A percentile compares a stretch with the other conserved stretches of the same genome.
phyloP scores from a whole-genome alignment of 1,284 basidiomycete species.

The Ganoderma sinense region DNA sequence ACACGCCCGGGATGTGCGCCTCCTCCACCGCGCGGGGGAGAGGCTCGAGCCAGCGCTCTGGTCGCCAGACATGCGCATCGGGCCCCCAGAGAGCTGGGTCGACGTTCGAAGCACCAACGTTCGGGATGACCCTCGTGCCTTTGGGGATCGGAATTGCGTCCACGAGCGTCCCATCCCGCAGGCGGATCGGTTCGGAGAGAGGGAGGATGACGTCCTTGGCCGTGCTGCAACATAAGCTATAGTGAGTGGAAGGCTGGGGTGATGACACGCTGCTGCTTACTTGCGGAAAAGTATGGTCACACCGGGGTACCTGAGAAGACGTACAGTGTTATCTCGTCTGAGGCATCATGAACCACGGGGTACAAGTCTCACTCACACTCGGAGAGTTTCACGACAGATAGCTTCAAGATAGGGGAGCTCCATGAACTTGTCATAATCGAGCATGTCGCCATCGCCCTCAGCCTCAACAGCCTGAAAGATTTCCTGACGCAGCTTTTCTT shows the following conservation, averaged over 20 bases:
- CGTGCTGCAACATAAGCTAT: background rate
- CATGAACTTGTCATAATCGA: conserved; percentile 33
- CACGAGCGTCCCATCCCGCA: conserved; percentile 23
- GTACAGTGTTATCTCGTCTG: background rate
- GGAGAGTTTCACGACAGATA: conserved; percentile 35
- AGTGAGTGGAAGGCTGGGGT: background rate
- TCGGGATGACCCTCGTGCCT: conserved; percentile 21
- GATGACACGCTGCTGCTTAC: conserved; percentile 6
- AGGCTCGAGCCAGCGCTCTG: conserved; percentile 21
- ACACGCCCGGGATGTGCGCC: conserved; percentile 21
- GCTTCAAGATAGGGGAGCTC: conserved; percentile 34
- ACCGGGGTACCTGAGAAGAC: conserved; percentile 16
- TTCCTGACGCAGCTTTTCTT: conserved; percentile 33
- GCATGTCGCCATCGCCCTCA: conserved; percentile 21
- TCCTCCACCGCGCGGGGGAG: conserved; percentile 18
- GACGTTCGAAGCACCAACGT: conserved; percentile 12
- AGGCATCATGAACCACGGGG: background rate
- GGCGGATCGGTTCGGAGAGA: conserved; percentile 13
- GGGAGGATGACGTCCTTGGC: conserved; percentile 12
- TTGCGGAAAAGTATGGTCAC: conserved; percentile 18
- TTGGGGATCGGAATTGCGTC: conserved; percentile 20
- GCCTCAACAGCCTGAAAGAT: conserved; percentile 24
- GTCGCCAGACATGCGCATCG: conserved; percentile 17
- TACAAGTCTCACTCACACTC: conserved; percentile 25
- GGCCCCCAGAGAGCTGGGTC: conserved; percentile 16